Evolutionary conservation across 1,284 basidiomycete genomes (phyloP), one percentile per base, ranked within the genome.

Genomic region (Polyporus tsugae): DNA sequence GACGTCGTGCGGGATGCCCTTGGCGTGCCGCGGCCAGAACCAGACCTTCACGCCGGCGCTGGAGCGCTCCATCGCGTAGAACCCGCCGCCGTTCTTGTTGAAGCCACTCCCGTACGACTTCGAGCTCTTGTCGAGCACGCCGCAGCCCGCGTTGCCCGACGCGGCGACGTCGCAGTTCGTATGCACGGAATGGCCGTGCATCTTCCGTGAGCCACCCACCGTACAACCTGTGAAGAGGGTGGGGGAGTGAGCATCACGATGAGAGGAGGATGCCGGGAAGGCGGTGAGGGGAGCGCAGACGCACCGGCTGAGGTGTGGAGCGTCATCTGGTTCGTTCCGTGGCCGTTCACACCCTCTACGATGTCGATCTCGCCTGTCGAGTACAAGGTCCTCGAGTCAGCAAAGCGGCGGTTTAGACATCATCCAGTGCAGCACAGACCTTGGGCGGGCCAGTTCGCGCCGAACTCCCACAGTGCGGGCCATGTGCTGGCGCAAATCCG

Each of bases 271-370:
- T 4, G n/a, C n/a, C n/a, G 10, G 19, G 35, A 33, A 25, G 17
- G 58, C 44, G 11, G 19, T 4, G 15, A 9, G 9, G 13, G 4
- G 22, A 7, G 11, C n/a, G 38, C 17, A n/a, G 52, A 66, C 74
- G 53, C 62, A 83, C 84, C 83, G 19, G 83, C 60, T 64, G 78
- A 81, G 0, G 91, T 91, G 76, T 94, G 93, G 9, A 94, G 79
- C 10, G 89, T 90, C 2, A 84, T 83, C 61, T 83, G 81, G 75
- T 94, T 88, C 17, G 87, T 83, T 0, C 78, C 77, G 72, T 83
- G 78, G 73, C 86, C 83, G 73, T 92, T 91, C 42, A 91, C 87
- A 13, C 87, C 91, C 77, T 93, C 91, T 15, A 92, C 63, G 35
- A 93, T 89, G 77, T 93, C 91, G 33, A 91, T 84, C 77, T 93